phyloP scores from a whole-genome alignment of 139 green algal genomes.

The Chlamydomonas asymmetrica region DNA sequence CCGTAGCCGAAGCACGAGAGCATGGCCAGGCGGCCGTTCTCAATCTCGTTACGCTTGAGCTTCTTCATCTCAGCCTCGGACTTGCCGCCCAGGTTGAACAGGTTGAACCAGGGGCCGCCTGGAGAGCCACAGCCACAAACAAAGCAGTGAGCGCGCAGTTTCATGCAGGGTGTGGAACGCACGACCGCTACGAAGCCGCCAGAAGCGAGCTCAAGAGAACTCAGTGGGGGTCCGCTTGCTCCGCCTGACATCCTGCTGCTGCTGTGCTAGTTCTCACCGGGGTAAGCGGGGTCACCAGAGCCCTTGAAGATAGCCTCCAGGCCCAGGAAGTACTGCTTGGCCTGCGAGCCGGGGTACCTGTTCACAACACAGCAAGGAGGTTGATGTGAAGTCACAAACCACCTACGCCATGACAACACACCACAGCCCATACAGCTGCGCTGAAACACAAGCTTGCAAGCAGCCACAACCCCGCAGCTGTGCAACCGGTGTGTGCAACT shows the following conservation, averaged over 20 bases:
- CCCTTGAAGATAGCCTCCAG: constrained; percentile 85
- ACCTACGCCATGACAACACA: neutral
- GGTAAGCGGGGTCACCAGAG: constrained; percentile 91
- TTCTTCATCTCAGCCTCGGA: constrained; percentile 77
- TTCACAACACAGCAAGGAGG: no score
- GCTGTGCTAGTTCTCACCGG: constrained; percentile 56
- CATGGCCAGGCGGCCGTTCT: constrained; percentile 94
- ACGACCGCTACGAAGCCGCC: no score
- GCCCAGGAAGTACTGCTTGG: constrained; percentile 96
- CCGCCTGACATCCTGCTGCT: no score
- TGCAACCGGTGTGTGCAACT: no score
- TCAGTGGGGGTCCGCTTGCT: no score
- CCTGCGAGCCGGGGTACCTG: constrained; percentile 86
- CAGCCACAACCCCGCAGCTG: no score
- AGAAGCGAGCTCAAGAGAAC: no score
- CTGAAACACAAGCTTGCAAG: neutral
- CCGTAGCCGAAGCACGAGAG: constrained; percentile 66
- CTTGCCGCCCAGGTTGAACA: constrained; percentile 85
- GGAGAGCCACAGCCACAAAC: no score
- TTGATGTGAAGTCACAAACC: constrained; percentile 53
- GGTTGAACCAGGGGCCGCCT: constrained; percentile 97
- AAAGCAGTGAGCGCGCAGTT: no score
- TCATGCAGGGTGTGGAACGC: no score
- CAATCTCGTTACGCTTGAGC: constrained; percentile 94
- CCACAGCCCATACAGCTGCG: neutral